Percentiles rank a stretch among this genome's conserved stretches.
Evolutionary conservation across 2,329 filamentous ascomycete genomes (phyloP).

Genomic region (Trichoderma sp.): DNA sequence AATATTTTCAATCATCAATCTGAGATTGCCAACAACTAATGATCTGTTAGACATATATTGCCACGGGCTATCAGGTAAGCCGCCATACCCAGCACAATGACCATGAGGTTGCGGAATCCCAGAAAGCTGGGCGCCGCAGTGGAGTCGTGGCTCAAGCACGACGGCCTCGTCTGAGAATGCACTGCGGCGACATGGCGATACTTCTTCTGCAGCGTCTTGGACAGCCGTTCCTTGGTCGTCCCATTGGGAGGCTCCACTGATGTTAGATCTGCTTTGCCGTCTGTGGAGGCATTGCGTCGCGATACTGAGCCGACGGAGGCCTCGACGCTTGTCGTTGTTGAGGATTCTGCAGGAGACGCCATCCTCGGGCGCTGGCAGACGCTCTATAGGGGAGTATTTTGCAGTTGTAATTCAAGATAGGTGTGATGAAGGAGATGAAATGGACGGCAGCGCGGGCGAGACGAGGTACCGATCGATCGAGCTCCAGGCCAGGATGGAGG

Average conservation of each 20-base stretch:
- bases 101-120: conserved; percentile 95
- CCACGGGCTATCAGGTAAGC: not conserved
- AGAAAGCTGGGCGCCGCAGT: conserved; percentile 77
- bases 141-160: conserved; percentile 85
- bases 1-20: conserved; percentile 94
- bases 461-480: conserved; percentile 19
- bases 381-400: not conserved
- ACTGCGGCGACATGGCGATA: conserved; percentile 93
- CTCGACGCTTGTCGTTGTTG: conserved; percentile 45
- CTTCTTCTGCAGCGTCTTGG: conserved; percentile 53
- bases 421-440: not conserved
- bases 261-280: conserved; percentile 35
- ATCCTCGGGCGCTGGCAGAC: conserved; percentile 3
- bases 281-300: conserved; percentile 32
- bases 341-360: conserved; percentile 45
- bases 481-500: conserved; percentile 15
- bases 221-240: conserved; percentile 33
- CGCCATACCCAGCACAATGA: conserved; percentile 77
- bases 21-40: conserved; percentile 85
- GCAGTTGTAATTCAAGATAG: not conserved
- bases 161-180: conserved; percentile 72
- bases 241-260: conserved; percentile 35
- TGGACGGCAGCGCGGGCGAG: not conserved
- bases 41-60: conserved; percentile 32
- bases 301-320: conserved; percentile 37